Base-by-base conservation (phyloP, 2,329 filamentous ascomycete genomes). In the Clonostachys rosea region DNA sequence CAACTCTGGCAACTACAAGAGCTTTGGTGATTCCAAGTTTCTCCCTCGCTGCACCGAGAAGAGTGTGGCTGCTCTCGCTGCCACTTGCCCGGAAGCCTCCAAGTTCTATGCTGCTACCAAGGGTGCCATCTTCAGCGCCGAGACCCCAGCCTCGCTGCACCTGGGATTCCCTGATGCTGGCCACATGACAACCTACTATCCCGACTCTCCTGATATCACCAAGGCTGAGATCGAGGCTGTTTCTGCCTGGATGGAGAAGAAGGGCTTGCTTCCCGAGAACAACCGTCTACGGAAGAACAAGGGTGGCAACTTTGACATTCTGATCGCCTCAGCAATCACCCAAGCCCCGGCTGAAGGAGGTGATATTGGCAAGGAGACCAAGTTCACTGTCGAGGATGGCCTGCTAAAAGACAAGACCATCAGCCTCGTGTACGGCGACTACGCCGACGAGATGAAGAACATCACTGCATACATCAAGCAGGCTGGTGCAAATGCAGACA, bases 1-100 rank as follows among this genome's bases (percentile, higher is more conserved):
- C 41, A 94, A 92, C 61, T 77, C 76, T 51, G 87, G 89, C 52
- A 94, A 94, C 66, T 94, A 92, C 71, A 92, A 92, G 71, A 87
- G 86, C 56, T 92, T 91, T 58, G 89, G 89, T 40, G 88, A 94
- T 66, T 81, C 85, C 57, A 94, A 94, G 63, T 91, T 94, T 61
- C 78, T 94, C 48, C 89, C 89, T 3, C 77, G 87, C 55, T 81
- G 87, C 58, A 73, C 76, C 7, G 77, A 83, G 54, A 77, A 79
- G 49, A 78, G 75, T 6, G 77, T 91, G 50, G 76, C 80, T 44
- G 78, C 84, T 50, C 72, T 92, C 34, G 84, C 85, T 41, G 73
- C 75, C 14, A 75, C 78, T 14, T 76, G 76, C 1, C 68, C 79
- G 3, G 80, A 86, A 46, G 81, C 86, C 7, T 73, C 79, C 58